Evolutionary conservation across 208 protist species (phyloP), one percentile per base, ranked within the genome.

Genomic region (Trypanosoma boissoni): DNA sequence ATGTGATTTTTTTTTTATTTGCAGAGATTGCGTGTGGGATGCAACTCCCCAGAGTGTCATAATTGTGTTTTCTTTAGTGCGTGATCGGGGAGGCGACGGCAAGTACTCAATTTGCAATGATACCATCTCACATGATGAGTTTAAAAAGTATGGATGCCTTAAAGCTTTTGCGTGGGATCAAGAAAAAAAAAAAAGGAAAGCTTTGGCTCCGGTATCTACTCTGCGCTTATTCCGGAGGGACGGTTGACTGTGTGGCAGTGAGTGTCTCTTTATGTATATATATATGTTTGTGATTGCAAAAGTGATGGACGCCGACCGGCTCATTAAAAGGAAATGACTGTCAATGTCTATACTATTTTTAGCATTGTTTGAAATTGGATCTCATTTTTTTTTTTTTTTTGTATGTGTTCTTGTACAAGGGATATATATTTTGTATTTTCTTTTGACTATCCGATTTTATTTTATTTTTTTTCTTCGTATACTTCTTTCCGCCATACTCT

Each of bases 221-320:
- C n/a, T n/a, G n/a, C n/a, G n/a, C n/a, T n/a, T n/a, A n/a, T n/a
- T n/a, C n/a, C n/a, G n/a, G n/a, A n/a, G n/a, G n/a, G n/a, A n/a
- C n/a, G n/a, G n/a, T n/a, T n/a, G n/a, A n/a, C n/a, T n/a, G n/a
- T n/a, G n/a, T n/a, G n/a, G n/a, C n/a, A n/a, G n/a, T n/a, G n/a
- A n/a, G n/a, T n/a, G n/a, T n/a, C n/a, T n/a, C n/a, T n/a, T n/a
- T n/a, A n/a, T n/a, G n/a, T n/a, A n/a, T n/a, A n/a, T n/a, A 21
- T 91, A 82, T 62, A 49, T 91, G 41, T 78, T 78, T 60, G 73
- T 87, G 49, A 63, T 83, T 14, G 72, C 83, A 12, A 91, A 80
- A 56, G 67, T 81, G 24, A 56, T 68, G 45, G 46, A 50, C 39
- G 65, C 58, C 27, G 72, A 74, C 21, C 66, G 54, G 20, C 46